These are phyloP conservation scores for Akanthomyces muscarius DNA, from an alignment of 2,329 filamentous ascomycete genomes.

Conservation along the genomic window DNA sequence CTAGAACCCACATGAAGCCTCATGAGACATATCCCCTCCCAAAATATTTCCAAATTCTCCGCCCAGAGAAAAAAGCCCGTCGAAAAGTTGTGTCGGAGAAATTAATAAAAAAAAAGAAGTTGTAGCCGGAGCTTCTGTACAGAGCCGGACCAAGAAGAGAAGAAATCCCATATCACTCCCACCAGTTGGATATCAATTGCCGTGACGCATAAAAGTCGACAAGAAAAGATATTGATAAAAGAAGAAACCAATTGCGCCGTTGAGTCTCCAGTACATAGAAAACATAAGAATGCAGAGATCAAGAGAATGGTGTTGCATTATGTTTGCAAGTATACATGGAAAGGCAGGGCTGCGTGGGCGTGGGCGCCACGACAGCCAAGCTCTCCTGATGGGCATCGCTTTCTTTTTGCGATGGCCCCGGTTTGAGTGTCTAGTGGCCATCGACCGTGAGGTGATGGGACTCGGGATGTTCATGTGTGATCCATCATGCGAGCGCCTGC, in stretches of 20 bases:
- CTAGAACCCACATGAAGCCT: conserved; percentile 6
- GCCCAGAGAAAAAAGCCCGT: not conserved
- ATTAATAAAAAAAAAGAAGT: conserved; percentile 10
- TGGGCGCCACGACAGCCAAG: not conserved
- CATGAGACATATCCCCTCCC: not conserved
- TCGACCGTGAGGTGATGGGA: not conserved
- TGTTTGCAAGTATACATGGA: not conserved
- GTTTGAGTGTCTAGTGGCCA: conserved; percentile 4
- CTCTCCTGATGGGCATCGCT: conserved; percentile 3
- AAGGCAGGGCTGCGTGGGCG: not conserved
- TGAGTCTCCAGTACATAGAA: not conserved
- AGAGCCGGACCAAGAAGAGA: conserved; percentile 1
- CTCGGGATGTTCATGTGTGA: not conserved
- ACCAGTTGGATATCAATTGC: conserved; percentile 17
- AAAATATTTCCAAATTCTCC: not conserved
- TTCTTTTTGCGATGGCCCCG: not conserved
- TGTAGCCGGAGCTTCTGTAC: not conserved
- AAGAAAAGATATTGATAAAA: conserved; percentile 2
- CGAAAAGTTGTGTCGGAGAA: conserved; percentile 12
- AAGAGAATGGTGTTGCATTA: not conserved
- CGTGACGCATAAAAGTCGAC: conserved; percentile 11
- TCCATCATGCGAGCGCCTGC: conserved; percentile 11
- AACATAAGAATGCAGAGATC: not conserved
- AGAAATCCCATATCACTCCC: conserved; percentile 13
- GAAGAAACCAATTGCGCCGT: conserved; percentile 8